Evolutionary conservation across 2,329 filamentous ascomycete genomes (phyloP).

Genomic region (Neopestalotiopsis sp.): DNA sequence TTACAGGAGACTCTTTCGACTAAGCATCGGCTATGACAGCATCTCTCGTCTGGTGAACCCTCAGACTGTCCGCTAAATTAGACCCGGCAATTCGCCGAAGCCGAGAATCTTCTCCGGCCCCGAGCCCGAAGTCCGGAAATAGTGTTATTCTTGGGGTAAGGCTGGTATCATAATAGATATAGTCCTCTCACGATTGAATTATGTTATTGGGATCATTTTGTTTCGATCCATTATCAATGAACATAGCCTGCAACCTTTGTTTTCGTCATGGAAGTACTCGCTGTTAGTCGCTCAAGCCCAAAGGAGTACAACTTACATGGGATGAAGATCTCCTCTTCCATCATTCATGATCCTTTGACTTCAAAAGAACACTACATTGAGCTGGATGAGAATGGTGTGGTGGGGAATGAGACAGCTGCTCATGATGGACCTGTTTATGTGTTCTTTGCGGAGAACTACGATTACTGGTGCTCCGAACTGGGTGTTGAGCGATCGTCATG

Average conservation of each 20-base stretch:
- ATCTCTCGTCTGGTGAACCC: neutral
- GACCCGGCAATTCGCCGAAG: neutral
- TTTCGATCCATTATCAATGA: neutral
- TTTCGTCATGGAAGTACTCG: conserved; percentile 28
- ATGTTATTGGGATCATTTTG: neutral
- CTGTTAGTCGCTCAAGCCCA: conserved; percentile 27
- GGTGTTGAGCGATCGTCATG: conserved; percentile 24
- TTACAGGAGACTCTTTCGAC: neutral
- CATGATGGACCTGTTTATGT: conserved; percentile 31
- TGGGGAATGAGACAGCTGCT: conserved; percentile 26
- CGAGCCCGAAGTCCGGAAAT: conserved; percentile 4
- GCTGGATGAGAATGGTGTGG: conserved; percentile 25
- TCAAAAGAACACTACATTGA: conserved; percentile 26
- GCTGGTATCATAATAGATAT: neutral
- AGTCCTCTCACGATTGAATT: neutral
- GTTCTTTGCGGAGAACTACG: conserved; percentile 31
- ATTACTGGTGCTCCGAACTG: conserved; percentile 29
- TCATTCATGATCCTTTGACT: conserved; percentile 27
- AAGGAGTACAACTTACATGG: conserved; percentile 23
- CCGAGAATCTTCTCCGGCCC: neutral
- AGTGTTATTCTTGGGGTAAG: neutral
- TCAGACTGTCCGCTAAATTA: neutral
- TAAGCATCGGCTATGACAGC: neutral
- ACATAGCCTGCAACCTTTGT: neutral
- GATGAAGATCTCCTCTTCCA: conserved; percentile 26